Evolutionary conservation across 495 filamentous ascomycete genomes (phyloP).

Genomic region (Penicillium salamii): DNA sequence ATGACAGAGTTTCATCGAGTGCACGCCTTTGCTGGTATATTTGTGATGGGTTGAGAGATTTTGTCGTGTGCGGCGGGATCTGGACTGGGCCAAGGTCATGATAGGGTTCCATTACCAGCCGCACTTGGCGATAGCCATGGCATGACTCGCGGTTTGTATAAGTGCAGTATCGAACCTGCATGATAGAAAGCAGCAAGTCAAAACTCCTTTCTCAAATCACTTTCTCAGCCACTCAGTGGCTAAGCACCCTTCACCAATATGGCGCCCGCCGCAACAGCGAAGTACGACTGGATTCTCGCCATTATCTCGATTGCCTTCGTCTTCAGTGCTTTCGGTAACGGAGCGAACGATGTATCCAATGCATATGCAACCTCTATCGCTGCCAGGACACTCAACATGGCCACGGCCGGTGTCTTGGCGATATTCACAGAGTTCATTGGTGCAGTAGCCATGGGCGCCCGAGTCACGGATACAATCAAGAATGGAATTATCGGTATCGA

Average conservation of each 20-base stretch:
- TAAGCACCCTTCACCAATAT: conserved; percentile 14
- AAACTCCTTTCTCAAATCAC: not conserved
- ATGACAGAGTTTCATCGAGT: not conserved
- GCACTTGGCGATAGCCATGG: conserved; percentile 8
- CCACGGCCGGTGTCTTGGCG: conserved; percentile 35
- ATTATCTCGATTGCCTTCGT: conserved; percentile 43
- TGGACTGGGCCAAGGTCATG: conserved; percentile 3
- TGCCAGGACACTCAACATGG: conserved; percentile 36
- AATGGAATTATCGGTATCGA: conserved; percentile 58
- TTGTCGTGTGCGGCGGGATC: not conserved
- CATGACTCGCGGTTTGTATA: conserved; percentile 1
- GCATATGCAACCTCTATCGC: conserved; percentile 42
- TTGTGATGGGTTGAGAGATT: not conserved
- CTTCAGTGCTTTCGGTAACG: conserved; percentile 43
- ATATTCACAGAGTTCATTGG: conserved; percentile 52
- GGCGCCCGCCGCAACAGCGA: conserved; percentile 25
- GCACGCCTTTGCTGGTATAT: conserved; percentile 3
- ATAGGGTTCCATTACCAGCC: not conserved
- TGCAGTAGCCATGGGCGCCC: conserved; percentile 59
- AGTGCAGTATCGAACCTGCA: not conserved
- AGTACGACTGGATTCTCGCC: conserved; percentile 51
- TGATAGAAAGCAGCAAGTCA: not conserved
- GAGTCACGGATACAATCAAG: conserved; percentile 65
- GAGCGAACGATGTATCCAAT: conserved; percentile 48
- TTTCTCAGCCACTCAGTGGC: not conserved